A percentile compares a stretch with the other conserved stretches of the same genome.
Conservation (phyloP, 805 yeast species). For the Candida pseudoglaebosa region DNA sequence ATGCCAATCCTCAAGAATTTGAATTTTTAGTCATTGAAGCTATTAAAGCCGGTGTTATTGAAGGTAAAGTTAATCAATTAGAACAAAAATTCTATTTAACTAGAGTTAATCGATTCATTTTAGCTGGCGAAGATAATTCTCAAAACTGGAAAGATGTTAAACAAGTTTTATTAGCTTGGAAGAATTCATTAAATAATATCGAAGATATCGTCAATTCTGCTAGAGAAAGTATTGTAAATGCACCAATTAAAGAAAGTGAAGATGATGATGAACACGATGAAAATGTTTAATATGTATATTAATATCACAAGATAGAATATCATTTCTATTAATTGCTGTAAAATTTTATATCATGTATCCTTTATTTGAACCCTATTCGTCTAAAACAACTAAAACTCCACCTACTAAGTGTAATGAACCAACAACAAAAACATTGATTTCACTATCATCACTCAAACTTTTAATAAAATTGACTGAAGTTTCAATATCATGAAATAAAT, state of each 20-base stretch:
- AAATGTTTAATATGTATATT: slow-evolving; percentile 4
- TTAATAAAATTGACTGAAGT: slow-evolving; percentile 57
- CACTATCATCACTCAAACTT: slow-evolving; percentile 28
- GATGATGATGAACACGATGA: slow-evolving; percentile 1
- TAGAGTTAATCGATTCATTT: slow-evolving; percentile 36
- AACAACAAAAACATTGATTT: slow-evolving; percentile 76
- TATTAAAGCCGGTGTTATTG: slow-evolving; percentile 41
- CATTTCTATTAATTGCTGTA: no score
- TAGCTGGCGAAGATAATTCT: slow-evolving; percentile 33
- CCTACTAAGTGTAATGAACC: slow-evolving; percentile 96
- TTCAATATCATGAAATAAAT: slow-evolving; percentile 73
- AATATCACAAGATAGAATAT: no score
- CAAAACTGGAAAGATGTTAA: slow-evolving; percentile 36
- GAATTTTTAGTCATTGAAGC: slow-evolving; percentile 39
- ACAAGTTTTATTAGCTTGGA: slow-evolving; percentile 35
- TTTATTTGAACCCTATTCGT: slow-evolving; percentile 34
- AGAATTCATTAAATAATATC: slow-evolving; percentile 36
- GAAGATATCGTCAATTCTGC: slow-evolving; percentile 38
- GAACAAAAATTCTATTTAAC: slow-evolving; percentile 37
- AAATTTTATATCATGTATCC: no score
- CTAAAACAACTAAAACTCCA: slow-evolving; percentile 83
- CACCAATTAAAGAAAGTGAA: slow-evolving; percentile 5
- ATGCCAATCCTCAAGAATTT: slow-evolving; percentile 27
- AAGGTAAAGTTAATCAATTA: slow-evolving; percentile 44
- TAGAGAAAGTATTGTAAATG: slow-evolving; percentile 39